Conservation (phyloP, 208 protist genomes). For the Leptomonas seymouri region DNA sequence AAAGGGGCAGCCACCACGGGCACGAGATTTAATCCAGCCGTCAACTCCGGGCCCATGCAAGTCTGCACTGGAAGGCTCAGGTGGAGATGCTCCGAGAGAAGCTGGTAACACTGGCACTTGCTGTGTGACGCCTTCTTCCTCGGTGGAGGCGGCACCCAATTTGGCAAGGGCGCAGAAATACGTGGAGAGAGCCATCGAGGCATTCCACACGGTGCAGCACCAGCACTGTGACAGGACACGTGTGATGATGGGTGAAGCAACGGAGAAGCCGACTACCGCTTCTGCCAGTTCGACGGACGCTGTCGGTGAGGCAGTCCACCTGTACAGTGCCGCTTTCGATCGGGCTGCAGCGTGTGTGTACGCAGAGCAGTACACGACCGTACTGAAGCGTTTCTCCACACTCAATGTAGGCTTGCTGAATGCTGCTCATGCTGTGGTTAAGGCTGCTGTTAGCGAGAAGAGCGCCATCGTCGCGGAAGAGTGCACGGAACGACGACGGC, state of each 20-base stretch:
- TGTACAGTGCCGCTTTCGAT: conserved; percentile 16
- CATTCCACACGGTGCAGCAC: not conserved
- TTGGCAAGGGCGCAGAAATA: not conserved
- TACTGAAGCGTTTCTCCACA: conserved; percentile 25
- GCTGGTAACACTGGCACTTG: too few species aligned
- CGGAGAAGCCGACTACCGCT: too few species aligned
- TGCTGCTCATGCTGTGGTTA: conserved; percentile 3
- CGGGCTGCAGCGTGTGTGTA: conserved; percentile 8
- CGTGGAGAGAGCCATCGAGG: conserved; percentile 1
- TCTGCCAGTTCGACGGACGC: too few species aligned
- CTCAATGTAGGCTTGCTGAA: conserved; percentile 8
- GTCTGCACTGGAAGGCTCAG: too few species aligned
- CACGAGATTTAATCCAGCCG: too few species aligned
- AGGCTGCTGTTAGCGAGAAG: conserved; percentile 6
- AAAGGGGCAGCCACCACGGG: not conserved
- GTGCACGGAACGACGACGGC: not conserved
- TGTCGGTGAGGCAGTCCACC: not conserved
- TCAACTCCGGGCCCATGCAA: too few species aligned
- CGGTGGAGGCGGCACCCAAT: too few species aligned
- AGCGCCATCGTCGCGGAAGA: conserved; percentile 24
- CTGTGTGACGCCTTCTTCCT: too few species aligned
- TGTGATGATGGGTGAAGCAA: too few species aligned
- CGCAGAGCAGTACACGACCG: conserved; percentile 26
- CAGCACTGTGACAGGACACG: not conserved
- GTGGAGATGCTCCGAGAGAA: too few species aligned